These are phyloP conservation scores for Hypoxylon sp. DNA, from an alignment of 2,329 filamentous ascomycete species.

Conservation along the genomic window DNA sequence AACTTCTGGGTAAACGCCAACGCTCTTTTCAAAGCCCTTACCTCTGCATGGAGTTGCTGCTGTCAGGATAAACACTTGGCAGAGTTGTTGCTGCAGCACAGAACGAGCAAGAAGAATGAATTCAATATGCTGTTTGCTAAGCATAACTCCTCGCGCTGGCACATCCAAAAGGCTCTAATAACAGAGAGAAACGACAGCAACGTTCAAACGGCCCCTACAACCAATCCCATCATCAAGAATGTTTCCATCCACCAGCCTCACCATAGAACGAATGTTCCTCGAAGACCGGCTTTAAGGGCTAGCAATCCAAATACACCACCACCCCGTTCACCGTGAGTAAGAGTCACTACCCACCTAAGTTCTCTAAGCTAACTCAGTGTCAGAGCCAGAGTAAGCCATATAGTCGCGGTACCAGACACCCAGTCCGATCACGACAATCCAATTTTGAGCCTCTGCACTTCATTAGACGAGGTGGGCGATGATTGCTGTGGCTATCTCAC, in stretches of 20 bases:
- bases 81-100: conserved; percentile 46
- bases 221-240: neutral
- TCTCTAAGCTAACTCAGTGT: neutral
- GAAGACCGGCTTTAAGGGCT: conserved; percentile 1
- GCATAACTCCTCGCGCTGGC: conserved; percentile 17
- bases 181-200: conserved; percentile 5
- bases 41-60: conserved; percentile 46
- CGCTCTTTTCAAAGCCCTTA: conserved; percentile 45
- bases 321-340: neutral
- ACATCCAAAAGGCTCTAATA: conserved; percentile 29
- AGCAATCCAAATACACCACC: neutral
- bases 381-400: neutral
- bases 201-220: neutral
- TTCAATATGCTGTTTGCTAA: conserved; percentile 44
- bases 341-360: neutral
- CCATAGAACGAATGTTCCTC: conserved; percentile 1
- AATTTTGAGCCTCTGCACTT: conserved; percentile 35
- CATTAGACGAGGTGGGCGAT: conserved; percentile 9
- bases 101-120: conserved; percentile 27
- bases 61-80: conserved; percentile 46
- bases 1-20: conserved; percentile 50
- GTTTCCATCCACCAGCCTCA: neutral
- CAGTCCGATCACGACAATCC: neutral
- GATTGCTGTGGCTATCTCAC: conserved; percentile 42
- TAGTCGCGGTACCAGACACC: neutral